Base-by-base conservation (phyloP, 768 basidiomycete genomes). In the Mycena vitilis region DNA sequence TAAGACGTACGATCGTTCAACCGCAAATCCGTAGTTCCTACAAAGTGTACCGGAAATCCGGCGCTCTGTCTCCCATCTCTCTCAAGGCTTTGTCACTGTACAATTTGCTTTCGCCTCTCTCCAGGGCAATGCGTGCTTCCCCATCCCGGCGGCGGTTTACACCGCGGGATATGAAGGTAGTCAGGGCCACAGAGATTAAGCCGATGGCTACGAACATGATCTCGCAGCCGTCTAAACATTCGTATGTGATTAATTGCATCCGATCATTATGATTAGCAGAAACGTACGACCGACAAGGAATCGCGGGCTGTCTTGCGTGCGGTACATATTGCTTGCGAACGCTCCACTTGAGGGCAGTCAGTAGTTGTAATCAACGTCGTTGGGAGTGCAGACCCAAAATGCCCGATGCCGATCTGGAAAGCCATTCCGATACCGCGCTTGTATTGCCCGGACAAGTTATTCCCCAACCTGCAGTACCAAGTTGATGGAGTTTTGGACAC, bases 391-490 rank as follows among this genome's bases (percentile, higher is more conserved):
- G 16, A 68, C 70, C 71, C 67, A 69, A 91, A 86, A 73, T 91
- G 90, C 0, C 89, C 90, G 22, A 90, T 82, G 16, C 88, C 88
- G 23, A 91, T 88, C 16, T 91, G 88, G 30, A 91, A 60, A 0
- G 89, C 90, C 84, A 92, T 87, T 2, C 88, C 90, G 16, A 89
- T 80, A 1, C 82, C 91, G 5, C 91, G 89, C 74, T 92, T 93
- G 75, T 89, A 91, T 66, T 90, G 89, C 0, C 91, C 91, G 0
- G 85, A 78, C 13, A 91, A 81, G 70, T 92, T 91, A 72, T 89
- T 90, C 25, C 87, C 87, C 7, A 89, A 77, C 90, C 90, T 91
- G 60, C 16, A 4, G 52, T 36, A 20, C 11, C 22, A 13, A 56
- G 10, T 16, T 49, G 44, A 47, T 51, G 40, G 12, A 60, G 15